A percentile compares a stretch with the other conserved stretches of the same genome.
Conservation (phyloP, 2,329 filamentous ascomycete genomes). For the Colletotrichum sp. region DNA sequence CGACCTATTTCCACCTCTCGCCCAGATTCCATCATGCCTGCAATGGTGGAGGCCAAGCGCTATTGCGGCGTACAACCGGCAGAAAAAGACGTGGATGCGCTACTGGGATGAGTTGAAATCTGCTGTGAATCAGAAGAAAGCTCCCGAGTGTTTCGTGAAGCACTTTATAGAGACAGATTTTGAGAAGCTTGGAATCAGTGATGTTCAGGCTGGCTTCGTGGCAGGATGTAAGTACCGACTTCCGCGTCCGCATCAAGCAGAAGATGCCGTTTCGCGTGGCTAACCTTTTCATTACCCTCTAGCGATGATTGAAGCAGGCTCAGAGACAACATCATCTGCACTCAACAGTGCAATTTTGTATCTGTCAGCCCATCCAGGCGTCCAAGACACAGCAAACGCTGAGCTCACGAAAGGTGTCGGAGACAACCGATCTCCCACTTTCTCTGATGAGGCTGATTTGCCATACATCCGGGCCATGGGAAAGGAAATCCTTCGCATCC, state of each 20-base stretch:
- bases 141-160: neutral
- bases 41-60: neutral
- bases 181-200: neutral
- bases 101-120: neutral
- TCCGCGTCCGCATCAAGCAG: neutral
- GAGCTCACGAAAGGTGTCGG: conserved; percentile 44
- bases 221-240: neutral
- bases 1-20: neutral
- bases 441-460: conserved; percentile 51
- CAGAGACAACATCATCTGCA: neutral
- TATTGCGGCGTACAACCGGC: neutral
- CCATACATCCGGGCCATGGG: conserved; percentile 59
- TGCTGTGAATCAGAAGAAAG: neutral
- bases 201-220: neutral
- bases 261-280: neutral
- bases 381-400: neutral
- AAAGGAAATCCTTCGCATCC: conserved; percentile 61
- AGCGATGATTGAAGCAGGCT: neutral
- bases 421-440: conserved; percentile 49
- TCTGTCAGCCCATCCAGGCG: neutral
- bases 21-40: neutral
- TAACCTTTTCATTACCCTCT: neutral
- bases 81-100: neutral
- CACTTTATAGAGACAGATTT: neutral
- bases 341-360: neutral